Percentiles rank a stretch among this genome's conserved stretches.
Evolutionary conservation across 208 protist species (phyloP).

Genomic region (Leishmania amazonensis): DNA sequence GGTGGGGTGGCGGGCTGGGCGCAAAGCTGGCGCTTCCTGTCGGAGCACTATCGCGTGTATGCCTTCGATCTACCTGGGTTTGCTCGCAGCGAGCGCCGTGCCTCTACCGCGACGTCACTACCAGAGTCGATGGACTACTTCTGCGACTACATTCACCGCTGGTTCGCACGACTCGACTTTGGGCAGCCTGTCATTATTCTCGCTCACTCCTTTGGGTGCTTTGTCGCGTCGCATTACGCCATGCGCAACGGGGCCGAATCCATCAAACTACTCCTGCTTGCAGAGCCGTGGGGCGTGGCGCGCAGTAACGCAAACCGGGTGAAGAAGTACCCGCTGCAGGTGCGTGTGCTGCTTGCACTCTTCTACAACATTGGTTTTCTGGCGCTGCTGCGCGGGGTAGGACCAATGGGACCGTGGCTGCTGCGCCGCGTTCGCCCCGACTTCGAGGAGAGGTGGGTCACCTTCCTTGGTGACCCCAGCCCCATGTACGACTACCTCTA

Average conservation of each 20-base stretch:
- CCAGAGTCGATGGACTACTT: conserved; percentile 47
- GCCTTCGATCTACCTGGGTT: conserved; percentile 69
- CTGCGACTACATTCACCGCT: conserved; percentile 39
- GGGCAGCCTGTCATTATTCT: conserved; percentile 41
- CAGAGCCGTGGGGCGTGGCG: conserved; percentile 72
- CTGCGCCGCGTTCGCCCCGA: conserved; percentile 50
- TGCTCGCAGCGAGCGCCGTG: conserved; percentile 46
- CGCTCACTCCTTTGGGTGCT: conserved; percentile 69
- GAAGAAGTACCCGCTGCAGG: conserved; percentile 30
- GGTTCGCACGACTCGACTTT: conserved; percentile 45
- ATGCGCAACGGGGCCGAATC: conserved; percentile 28
- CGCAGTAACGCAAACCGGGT: conserved; percentile 19
- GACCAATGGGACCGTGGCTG: conserved; percentile 51
- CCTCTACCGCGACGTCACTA: conserved; percentile 20
- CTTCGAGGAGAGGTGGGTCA: conserved; percentile 52
- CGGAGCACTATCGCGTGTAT: conserved; percentile 45
- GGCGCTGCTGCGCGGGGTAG: conserved; percentile 40
- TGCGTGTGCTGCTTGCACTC: conserved; percentile 30
- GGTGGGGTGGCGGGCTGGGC: conserved; percentile 67
- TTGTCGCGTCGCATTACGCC: conserved; percentile 48
- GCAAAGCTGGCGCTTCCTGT: conserved; percentile 63
- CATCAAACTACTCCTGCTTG: conserved; percentile 42
- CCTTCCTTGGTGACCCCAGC: conserved; percentile 42
- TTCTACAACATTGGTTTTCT: conserved; percentile 52
- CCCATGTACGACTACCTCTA: conserved; percentile 77